Evolutionary conservation across 345 rosid species (phyloP).

Genomic region (Camelina neglecta): DNA sequence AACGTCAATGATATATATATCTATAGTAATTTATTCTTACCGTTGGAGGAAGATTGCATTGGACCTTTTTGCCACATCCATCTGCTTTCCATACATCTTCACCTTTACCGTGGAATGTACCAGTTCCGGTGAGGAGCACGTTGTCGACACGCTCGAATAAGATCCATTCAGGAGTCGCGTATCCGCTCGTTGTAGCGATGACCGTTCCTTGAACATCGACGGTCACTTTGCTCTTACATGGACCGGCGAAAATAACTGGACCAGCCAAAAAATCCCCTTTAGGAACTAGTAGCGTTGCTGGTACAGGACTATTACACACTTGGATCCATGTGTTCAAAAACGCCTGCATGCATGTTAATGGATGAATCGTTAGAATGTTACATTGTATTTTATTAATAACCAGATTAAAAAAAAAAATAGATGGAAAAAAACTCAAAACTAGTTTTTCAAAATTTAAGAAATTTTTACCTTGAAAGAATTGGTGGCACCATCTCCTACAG

Average conservation of each 20-base stretch:
- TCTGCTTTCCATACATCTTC: constrained; percentile 50
- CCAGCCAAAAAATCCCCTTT: constrained; percentile 50
- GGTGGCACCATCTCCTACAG: constrained; percentile 49
- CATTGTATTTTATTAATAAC: neutral
- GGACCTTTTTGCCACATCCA: constrained; percentile 41
- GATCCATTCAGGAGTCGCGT: constrained; percentile 50
- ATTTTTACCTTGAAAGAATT: constrained; percentile 44
- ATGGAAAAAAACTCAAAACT: neutral
- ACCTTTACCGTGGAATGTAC: constrained; percentile 71
- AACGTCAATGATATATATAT: neutral
- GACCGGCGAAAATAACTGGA: constrained; percentile 62
- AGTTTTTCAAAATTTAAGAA: neutral
- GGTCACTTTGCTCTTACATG: constrained; percentile 52
- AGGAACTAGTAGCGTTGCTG: constrained; percentile 60
- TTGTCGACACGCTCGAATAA: constrained; percentile 53
- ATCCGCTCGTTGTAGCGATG: constrained; percentile 49
- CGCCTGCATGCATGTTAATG: constrained; percentile 49
- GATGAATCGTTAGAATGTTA: neutral
- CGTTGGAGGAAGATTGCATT: constrained; percentile 54
- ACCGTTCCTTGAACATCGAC: constrained; percentile 57
- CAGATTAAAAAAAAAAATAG: neutral
- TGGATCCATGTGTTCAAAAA: constrained; percentile 60
- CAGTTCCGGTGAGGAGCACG: constrained; percentile 56
- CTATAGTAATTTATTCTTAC: constrained; percentile 35
- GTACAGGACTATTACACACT: constrained; percentile 48